Evolutionary conservation across 148 eudicot species (phyloP).

Genomic region (Linanthus parryae): DNA sequence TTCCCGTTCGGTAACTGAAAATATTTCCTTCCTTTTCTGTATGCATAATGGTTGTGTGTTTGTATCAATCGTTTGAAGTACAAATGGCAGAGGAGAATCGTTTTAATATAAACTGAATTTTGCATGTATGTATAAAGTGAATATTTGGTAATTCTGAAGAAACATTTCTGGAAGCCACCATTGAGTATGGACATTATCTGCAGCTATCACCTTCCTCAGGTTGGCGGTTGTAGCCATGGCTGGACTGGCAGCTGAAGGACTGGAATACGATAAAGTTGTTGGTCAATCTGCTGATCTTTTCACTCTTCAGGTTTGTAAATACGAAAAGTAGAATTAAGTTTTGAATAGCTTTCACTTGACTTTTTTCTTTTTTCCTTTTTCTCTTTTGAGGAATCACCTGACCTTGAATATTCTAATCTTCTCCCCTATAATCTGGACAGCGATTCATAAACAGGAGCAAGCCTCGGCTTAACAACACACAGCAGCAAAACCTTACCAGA

Average conservation of each 20-base stretch:
- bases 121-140: background rate
- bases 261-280: slow-evolving; percentile 79
- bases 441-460: slow-evolving; percentile 90
- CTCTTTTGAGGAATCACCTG: background rate
- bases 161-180: background rate
- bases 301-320: slow-evolving; percentile 67
- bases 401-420: background rate
- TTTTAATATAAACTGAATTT: too few relatives aligned
- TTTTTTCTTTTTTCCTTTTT: background rate
- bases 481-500: slow-evolving; percentile 95
- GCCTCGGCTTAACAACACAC: slow-evolving; percentile 62
- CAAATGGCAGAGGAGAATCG: too few relatives aligned
- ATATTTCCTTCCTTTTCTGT: too few relatives aligned
- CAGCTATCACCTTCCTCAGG: slow-evolving; percentile 25
- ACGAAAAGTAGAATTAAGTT: background rate
- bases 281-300: slow-evolving; percentile 99
- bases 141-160: background rate
- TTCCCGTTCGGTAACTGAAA: too few relatives aligned
- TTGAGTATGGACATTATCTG: background rate
- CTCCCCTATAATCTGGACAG: slow-evolving; percentile 27
- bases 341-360: background rate
- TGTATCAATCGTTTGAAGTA: too few relatives aligned
- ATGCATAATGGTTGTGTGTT: too few relatives aligned
- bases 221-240: slow-evolving; percentile 94
- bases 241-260: slow-evolving; percentile 97